Percentiles rank a stretch among this genome's conserved stretches.
phyloP scores from a whole-genome alignment of 305 asterid species.

The Plantago coronopus region DNA sequence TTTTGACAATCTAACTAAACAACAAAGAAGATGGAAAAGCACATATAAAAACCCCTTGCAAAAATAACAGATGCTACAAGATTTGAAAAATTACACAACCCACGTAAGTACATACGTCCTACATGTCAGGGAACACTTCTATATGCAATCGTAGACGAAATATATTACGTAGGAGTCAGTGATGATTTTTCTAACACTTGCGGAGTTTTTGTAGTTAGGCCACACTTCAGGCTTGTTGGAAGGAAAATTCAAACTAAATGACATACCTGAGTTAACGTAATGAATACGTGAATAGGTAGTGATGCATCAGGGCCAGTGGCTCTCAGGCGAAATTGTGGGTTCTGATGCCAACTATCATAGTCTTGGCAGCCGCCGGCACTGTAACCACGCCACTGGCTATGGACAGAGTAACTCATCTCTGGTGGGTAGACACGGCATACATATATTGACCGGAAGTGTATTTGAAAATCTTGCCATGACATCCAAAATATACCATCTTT shows the following conservation, averaged over 20 bases:
- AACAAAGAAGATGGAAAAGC: too few species aligned
- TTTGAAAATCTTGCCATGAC: conserved; percentile 99
- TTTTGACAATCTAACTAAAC: not conserved
- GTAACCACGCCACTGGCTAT: conserved; percentile 97
- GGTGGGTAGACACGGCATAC: conserved; percentile 98
- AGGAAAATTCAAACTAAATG: too few species aligned
- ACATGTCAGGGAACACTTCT: too few species aligned
- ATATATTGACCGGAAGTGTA: conserved; percentile 94
- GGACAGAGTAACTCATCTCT: conserved; percentile 92
- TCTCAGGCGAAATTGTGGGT: conserved; percentile 90
- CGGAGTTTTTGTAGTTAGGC: not conserved
- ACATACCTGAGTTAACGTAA: conserved; percentile 91
- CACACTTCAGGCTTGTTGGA: not conserved
- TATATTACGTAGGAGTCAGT: too few species aligned
- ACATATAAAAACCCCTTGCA: too few species aligned
- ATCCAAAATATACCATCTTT: conserved; percentile 98
- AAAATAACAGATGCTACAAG: too few species aligned
- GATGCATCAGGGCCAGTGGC: conserved; percentile 96
- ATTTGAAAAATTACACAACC: too few species aligned
- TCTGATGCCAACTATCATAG: conserved; percentile 99
- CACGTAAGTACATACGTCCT: too few species aligned
- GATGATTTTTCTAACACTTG: not conserved
- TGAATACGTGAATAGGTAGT: conserved; percentile 87
- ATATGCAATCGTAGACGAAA: not conserved
- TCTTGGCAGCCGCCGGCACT: conserved; percentile 99